phyloP scores from a whole-genome alignment of 2,329 filamentous ascomycete species.

The Pseudogymnoascus sp. region DNA sequence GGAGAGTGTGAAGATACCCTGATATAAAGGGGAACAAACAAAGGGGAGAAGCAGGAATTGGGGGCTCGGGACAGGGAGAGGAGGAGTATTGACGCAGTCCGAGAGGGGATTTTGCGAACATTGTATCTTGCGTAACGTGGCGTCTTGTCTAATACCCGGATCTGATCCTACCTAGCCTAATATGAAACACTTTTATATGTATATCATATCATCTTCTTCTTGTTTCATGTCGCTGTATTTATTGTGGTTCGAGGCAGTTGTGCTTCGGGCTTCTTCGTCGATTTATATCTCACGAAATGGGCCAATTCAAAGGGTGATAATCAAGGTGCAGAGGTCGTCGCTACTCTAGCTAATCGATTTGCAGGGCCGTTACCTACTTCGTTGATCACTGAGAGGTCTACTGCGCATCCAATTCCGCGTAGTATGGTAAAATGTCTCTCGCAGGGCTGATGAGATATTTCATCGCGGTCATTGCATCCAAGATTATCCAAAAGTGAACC shows the following conservation, averaged over 20 bases:
- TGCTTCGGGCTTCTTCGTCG: background rate
- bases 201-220: background rate
- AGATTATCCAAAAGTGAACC: background rate
- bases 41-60: background rate
- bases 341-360: background rate
- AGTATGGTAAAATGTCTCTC: background rate
- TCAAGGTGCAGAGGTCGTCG: background rate
- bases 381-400: background rate
- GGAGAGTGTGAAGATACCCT: background rate
- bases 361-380: background rate
- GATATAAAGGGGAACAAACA: background rate
- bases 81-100: background rate
- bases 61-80: background rate
- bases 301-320: background rate
- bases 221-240: background rate
- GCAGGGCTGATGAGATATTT: background rate
- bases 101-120: background rate
- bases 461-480: background rate
- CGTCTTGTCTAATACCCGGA: conserved; percentile 6
- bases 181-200: background rate
- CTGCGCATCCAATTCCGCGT: background rate
- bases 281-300: background rate
- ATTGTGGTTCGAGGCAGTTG: background rate
- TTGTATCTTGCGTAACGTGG: background rate
- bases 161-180: background rate